These are phyloP conservation scores for Graphiopsis chlorocephala DNA, from an alignment of 2,329 filamentous ascomycete species.

Conservation along the genomic window DNA sequence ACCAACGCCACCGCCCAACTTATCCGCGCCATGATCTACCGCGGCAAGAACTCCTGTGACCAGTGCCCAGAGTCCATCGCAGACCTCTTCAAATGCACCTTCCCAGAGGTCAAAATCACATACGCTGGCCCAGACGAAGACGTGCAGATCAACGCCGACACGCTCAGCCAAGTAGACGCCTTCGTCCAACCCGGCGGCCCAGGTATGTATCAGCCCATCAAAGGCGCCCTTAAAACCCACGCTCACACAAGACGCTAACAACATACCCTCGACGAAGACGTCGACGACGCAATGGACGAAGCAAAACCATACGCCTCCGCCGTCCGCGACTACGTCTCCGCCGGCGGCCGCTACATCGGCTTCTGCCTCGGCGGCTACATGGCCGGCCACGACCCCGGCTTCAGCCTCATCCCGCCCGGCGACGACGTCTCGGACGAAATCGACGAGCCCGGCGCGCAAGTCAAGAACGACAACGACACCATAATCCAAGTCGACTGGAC, in stretches of 20 bases:
- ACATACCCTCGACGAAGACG: constrained; percentile 3
- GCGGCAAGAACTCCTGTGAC: constrained; percentile 19
- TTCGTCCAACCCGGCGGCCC: constrained; percentile 25
- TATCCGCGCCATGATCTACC: constrained; percentile 22
- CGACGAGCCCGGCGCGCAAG: constrained; percentile 17
- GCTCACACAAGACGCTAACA: neutral
- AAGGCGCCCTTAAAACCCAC: neutral
- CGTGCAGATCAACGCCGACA: constrained; percentile 18
- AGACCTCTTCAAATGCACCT: constrained; percentile 18
- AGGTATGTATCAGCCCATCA: constrained; percentile 17
- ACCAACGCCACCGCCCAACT: neutral
- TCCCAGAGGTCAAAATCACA: constrained; percentile 19
- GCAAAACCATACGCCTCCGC: constrained; percentile 16
- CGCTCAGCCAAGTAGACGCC: constrained; percentile 17
- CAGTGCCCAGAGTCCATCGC: constrained; percentile 22
- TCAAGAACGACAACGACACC: constrained; percentile 20
- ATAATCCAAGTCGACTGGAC: constrained; percentile 26
- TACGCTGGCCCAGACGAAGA: constrained; percentile 23
- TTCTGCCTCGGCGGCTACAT: constrained; percentile 26
- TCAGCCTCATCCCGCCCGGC: constrained; percentile 17
- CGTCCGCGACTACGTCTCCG: constrained; percentile 22
- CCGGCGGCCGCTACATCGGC: constrained; percentile 25
- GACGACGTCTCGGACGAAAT: constrained; percentile 20
- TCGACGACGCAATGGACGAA: constrained; percentile 20
- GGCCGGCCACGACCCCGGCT: constrained; percentile 21